These are phyloP conservation scores for Ilex asprella DNA, from an alignment of 257 asterid species.

Conservation along the genomic window DNA sequence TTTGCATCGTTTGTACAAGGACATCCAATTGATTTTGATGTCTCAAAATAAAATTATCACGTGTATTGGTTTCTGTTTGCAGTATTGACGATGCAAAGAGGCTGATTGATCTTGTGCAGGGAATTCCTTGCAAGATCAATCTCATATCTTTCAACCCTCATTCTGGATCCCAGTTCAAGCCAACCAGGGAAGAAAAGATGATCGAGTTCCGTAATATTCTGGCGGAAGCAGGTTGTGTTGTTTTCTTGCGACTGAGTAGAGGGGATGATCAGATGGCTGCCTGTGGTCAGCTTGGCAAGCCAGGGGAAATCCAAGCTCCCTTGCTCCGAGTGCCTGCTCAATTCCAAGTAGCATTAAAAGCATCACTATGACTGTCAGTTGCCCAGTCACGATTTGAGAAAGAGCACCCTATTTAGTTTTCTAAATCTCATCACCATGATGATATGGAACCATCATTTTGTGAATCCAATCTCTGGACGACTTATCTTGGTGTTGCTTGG, in stretches of 20 bases:
- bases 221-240: conserved; percentile 74
- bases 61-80: conserved; percentile 10
- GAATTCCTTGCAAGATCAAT: conserved; percentile 96
- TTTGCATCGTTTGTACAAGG: not conserved
- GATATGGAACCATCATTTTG: no score
- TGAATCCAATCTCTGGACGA: no score
- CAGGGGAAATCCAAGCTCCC: conserved; percentile 83
- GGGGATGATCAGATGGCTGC: conserved; percentile 99
- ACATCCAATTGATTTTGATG: not conserved
- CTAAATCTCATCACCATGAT: no score
- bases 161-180: conserved; percentile 68
- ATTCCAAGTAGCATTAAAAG: conserved; percentile 48
- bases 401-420: no score
- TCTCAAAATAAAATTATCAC: no score
- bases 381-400: no score
- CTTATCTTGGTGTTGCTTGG: no score
- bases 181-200: conserved; percentile 73
- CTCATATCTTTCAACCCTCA: conserved; percentile 93
- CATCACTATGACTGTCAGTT: conserved; percentile 12
- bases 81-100: conserved; percentile 84
- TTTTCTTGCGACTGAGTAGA: conserved; percentile 64
- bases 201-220: conserved; percentile 69
- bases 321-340: conserved; percentile 68
- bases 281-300: conserved; percentile 96
- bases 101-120: conserved; percentile 58